Evolutionary conservation across 1,139 yeast genomes (phyloP), one percentile per base, ranked within the genome.

Genomic region (Lodderomyces theae): DNA sequence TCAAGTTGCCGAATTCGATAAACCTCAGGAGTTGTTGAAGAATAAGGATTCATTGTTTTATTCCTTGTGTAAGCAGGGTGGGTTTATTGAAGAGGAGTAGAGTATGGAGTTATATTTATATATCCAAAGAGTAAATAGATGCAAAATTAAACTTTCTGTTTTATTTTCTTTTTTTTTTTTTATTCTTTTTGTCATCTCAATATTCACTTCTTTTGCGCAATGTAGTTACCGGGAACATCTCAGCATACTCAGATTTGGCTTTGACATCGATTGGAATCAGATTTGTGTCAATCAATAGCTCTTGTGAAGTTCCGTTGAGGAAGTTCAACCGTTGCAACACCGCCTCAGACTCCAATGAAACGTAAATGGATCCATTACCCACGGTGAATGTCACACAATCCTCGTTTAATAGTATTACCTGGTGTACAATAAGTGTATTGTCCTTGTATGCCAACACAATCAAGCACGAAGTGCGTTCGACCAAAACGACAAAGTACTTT

Each of bases 181-280:
- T n/a, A n/a, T n/a, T n/a, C n/a, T n/a, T n/a, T n/a, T n/a, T n/a
- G n/a, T n/a, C n/a, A 11, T 34, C 19, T 36, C 48, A 69, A 47
- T 85, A 88, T 57, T 87, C 96, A 48, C 94, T 85, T 61, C 95
- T 81, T 64, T 88, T 88, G 56, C 95, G 81, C 51, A 88, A 70
- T 34, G 80, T 73, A 45, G 77, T 74, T 29, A 80, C 71, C 40
- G 74, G 72, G 59, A 83, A 85, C 51, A 87, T 71, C 12, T 92
- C 86, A 48, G 79, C 79, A 40, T 79, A 61, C 12, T 80, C 82
- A 59, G 73, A 49, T 45, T 64, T 53, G 29, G 13, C 12, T 2
- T 61, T 57, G 7, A 65, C 65, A 11, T 74, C 71, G 28, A 64
- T 57, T 12, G 64, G 56, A 37, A 61, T 64, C 3, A 57, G 51